Conservation (phyloP, 2,329 filamentous ascomycete genomes). For the Stemphylium lycopersici region DNA sequence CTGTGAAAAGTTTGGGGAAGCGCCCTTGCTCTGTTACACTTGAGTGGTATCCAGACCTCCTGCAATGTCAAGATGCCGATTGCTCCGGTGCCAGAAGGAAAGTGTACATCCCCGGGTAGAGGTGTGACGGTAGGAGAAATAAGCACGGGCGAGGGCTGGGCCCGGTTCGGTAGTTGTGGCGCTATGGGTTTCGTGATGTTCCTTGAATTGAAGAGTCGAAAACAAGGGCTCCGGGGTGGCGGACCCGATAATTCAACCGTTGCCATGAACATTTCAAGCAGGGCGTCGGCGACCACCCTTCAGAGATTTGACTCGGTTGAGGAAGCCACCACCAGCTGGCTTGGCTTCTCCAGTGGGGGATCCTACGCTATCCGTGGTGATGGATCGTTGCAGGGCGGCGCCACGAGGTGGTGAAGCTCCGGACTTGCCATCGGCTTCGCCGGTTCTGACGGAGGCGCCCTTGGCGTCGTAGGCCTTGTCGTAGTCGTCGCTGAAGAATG, state of each 20-base stretch:
- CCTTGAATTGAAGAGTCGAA: neutral
- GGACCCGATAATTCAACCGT: neutral
- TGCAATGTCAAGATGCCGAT: constrained; percentile 16
- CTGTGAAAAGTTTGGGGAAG: constrained; percentile 6
- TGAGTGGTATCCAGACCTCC: constrained; percentile 34
- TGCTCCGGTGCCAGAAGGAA: constrained; percentile 25
- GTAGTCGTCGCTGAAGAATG: constrained; percentile 80
- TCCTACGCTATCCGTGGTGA: constrained; percentile 42
- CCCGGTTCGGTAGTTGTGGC: neutral
- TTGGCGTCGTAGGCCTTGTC: constrained; percentile 70
- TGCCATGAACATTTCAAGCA: constrained; percentile 24
- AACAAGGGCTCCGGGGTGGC: neutral
- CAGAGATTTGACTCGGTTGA: constrained; percentile 47
- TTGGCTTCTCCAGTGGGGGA: constrained; percentile 33
- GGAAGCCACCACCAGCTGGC: constrained; percentile 37
- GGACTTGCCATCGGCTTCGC: constrained; percentile 45
- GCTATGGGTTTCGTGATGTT: neutral
- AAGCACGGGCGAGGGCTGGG: neutral
- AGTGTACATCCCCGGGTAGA: constrained; percentile 15
- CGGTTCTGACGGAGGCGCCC: constrained; percentile 62
- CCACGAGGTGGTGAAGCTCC: constrained; percentile 38
- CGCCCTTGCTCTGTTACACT: constrained; percentile 23
- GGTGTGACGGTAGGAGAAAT: constrained; percentile 27
- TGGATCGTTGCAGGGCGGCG: constrained; percentile 38
- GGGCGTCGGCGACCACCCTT: constrained; percentile 46